Base-by-base conservation (phyloP, 148 eudicot genomes). In the Tetragonia tetragonoides region DNA sequence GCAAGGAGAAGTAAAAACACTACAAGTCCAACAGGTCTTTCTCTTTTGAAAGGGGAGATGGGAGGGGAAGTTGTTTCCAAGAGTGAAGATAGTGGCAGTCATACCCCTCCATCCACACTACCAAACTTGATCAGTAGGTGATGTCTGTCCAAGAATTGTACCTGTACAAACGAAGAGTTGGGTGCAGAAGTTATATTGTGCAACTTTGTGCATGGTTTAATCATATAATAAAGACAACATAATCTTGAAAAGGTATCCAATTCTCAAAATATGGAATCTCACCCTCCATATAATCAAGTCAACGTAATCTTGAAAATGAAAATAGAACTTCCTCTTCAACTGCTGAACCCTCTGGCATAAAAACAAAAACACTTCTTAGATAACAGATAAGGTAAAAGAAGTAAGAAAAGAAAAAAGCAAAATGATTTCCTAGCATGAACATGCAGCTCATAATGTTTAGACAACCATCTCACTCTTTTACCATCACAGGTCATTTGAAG, bases 241-340 rank as follows among this genome's bases (percentile, higher is more conserved):
- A 59, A 15, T 21, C 47, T 6, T 37, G 59, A 40, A 40, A 7
- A 62, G 46, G 24, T 3, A 69, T 4, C 34, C 7, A 63, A 0
- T 21, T 37, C 7, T 17, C 47, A 38, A 61, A 21, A 67, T 16
- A 68, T 53, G 42, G 63, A 83, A 67, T 66, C 81, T 75, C 81
- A 93, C 99, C 99, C 90, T 95, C 97, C 97, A 95, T 54, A 95
- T 90, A 67, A 93, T 85, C 90, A 95, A 84, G 83, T 95, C 97
- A 57, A 86, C 90, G 68, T 95, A 95, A 88, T 90, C 95, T 87
- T 93, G 97, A 84, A 95, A 93, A 85, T 87, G 90, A 80, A 84
- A 90, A 84, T 93, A 95, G 82, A 95, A 95, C 86, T 89, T 93
- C 90, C 93, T 95, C 90, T 95, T 95, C 90, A 93, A 83, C 87